Evolutionary conservation across 2,329 filamentous ascomycete genomes (phyloP), one percentile per base, ranked within the genome.

Genomic region (Cordyceps militaris): DNA sequence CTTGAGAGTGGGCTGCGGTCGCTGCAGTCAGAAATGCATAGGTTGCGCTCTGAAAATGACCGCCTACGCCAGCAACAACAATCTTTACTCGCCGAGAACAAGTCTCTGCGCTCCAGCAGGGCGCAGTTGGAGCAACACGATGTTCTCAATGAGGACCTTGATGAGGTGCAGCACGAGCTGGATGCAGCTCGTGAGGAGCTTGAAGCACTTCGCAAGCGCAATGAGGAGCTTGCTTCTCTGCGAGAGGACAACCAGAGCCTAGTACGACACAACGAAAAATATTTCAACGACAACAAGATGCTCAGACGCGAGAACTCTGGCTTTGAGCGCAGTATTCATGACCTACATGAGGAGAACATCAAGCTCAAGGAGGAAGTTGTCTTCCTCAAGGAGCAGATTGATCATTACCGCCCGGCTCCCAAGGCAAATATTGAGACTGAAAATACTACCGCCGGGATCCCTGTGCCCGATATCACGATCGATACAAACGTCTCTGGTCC

Each of bases 181-280:
- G 72, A 76, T 30, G 69, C 67, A 34, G 71, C 68, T 21, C 71
- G 69, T 7, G 47, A 57, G 40, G 55, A 57, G 47, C 55, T 56
- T 21, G 54, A 56, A 14, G 30, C 34, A 3, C 36, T 57, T 36
- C 58, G 53, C 30, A 49, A 52, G 34, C 28, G 51, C 13, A 43
- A 42, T 11, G 54, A 57, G 19, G 58, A 60, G 26, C 32, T 57
- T 16, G 49, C 21, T 43, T 42, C 48, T 7, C 36, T 57, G n/a
- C 71, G 72, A 38, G 70, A 80, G 61, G 79, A 82, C 62, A 79
- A 81, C 59, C 69, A 75, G 34, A 78, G 76, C 61, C 73, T 82
- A 23, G 79, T 79, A 54, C 77, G 76, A 38, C 77, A 80, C 64
- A 82, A 82, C 59, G 78, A 82, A 51, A 77, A 76, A 60, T 81